Evolutionary conservation across 345 rosid species (phyloP).

Genomic region (Salix koriyanagi): DNA sequence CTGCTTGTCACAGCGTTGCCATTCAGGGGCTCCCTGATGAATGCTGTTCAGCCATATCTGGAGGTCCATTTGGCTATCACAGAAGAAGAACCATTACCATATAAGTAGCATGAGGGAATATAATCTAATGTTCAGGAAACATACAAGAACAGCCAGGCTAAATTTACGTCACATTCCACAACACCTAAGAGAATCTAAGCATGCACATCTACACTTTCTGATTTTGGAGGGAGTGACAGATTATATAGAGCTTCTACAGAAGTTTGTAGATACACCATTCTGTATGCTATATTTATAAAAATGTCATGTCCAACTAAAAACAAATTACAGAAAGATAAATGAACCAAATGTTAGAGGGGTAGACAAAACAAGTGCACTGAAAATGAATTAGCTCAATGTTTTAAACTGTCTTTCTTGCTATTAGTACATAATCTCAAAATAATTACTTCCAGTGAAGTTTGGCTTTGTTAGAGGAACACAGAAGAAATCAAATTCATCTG

Average conservation of each 20-base stretch:
- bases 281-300: background rate
- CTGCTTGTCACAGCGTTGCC: constrained; percentile 20
- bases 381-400: background rate
- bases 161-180: background rate
- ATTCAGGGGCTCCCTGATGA: constrained; percentile 7
- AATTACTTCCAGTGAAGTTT: background rate
- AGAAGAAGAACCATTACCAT: background rate
- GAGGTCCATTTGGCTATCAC: constrained; percentile 12
- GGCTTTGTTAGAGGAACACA: background rate
- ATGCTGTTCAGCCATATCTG: constrained; percentile 2
- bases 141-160: background rate
- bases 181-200: background rate
- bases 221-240: background rate
- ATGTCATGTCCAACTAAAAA: background rate
- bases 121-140: background rate
- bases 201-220: background rate
- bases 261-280: background rate
- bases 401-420: background rate
- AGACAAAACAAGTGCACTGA: background rate
- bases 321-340: background rate
- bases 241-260: background rate
- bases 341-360: background rate
- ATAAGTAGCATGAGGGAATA: background rate
- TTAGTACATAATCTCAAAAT: background rate
- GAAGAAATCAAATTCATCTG: background rate